Evolutionary conservation across 2,329 filamentous ascomycete species (phyloP).

Genomic region (Monosporascus sp.): DNA sequence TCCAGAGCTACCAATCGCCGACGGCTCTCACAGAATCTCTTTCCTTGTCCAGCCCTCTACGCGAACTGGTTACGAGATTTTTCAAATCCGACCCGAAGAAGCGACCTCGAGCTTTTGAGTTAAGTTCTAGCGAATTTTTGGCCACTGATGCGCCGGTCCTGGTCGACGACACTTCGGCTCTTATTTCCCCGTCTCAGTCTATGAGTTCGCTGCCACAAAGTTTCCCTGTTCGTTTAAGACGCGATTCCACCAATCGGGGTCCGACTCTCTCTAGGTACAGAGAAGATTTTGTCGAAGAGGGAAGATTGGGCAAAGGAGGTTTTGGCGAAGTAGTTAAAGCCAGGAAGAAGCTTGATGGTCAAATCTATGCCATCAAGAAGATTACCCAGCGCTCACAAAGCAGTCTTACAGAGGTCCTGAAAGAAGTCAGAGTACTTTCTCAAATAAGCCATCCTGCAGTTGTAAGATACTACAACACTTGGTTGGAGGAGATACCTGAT

Average conservation of each 20-base stretch:
- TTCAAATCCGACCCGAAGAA: slow-evolving; percentile 84
- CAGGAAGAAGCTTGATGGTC: slow-evolving; percentile 86
- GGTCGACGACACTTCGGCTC: slow-evolving; percentile 37
- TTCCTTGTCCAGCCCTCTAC: slow-evolving; percentile 66
- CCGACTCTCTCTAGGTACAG: slow-evolving; percentile 67
- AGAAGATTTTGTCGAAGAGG: slow-evolving; percentile 87
- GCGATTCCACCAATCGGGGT: slow-evolving; percentile 56
- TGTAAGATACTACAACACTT: slow-evolving; percentile 91
- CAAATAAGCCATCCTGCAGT: slow-evolving; percentile 81
- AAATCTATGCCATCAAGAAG: slow-evolving; percentile 95
- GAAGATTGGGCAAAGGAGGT: slow-evolving; percentile 83
- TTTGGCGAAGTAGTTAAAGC: slow-evolving; percentile 97
- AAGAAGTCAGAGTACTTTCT: slow-evolving; percentile 85
- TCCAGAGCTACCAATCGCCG: slow-evolving; percentile 75
- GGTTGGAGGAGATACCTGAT: slow-evolving; percentile 71
- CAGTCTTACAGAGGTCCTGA: slow-evolving; percentile 75
- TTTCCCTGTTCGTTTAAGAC: slow-evolving; percentile 42
- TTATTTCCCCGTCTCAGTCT: slow-evolving; percentile 37
- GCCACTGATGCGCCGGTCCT: slow-evolving; percentile 60
- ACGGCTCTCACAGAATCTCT: slow-evolving; percentile 66
- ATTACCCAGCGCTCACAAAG: slow-evolving; percentile 77
- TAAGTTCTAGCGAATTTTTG: slow-evolving; percentile 60
- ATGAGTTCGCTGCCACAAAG: slow-evolving; percentile 36
- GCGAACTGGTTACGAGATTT: slow-evolving; percentile 76
- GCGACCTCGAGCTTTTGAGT: slow-evolving; percentile 73